Base-by-base conservation (phyloP, 2,329 filamentous ascomycete genomes). In the Fonsecaea pedrosoi region DNA sequence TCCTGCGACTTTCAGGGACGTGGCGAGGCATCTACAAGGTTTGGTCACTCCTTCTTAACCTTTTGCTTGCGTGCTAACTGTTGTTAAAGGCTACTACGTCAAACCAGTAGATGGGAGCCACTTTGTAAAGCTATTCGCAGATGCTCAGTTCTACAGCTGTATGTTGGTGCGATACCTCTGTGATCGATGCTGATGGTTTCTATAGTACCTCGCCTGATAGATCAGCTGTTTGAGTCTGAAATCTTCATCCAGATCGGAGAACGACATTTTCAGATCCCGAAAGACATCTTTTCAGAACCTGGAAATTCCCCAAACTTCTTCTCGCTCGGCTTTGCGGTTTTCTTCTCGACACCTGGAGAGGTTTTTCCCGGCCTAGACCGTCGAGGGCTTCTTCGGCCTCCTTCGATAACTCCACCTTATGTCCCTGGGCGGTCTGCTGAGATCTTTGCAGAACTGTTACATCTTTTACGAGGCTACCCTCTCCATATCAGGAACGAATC, bases 261-360 rank as follows among this genome's bases (percentile, higher is more conserved):
- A 72, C 87, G 86, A 65, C 89, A 95, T 73, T 98, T 98, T 79
- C 90, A 93, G 76, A 94, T 98, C 71, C 91, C 94, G 1, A 90
- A 93, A 69, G 92, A 96, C 73, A 84, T 96, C 68, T 96, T 98
- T 78, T 90, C 87, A 35, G 86, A 87, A 40, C 92, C 93, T 0
- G 94, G 94, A 32, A 94, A 98, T 79, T 89, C 88, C n/a, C 94
- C 94, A 12, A 98, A 98, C 78, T 98, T 93, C 84, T 98, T 98
- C 82, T 90, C 92, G 0, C 86, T 97, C 3, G 94, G 94, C 66
- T 97, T 96, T 75, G 90, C 89, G 42, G 87, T 92, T 73, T 96
- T 96, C 84, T 96, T 97, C 81, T 89, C 89, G 15, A 88, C 87
- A 1, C 91, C 91, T 0, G 84, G 87, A 13, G 90, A 96, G 73